Evolutionary conservation across 2,329 filamentous ascomycete genomes (phyloP), one percentile per base, ranked within the genome.

Genomic region (Kalmusia sp.): DNA sequence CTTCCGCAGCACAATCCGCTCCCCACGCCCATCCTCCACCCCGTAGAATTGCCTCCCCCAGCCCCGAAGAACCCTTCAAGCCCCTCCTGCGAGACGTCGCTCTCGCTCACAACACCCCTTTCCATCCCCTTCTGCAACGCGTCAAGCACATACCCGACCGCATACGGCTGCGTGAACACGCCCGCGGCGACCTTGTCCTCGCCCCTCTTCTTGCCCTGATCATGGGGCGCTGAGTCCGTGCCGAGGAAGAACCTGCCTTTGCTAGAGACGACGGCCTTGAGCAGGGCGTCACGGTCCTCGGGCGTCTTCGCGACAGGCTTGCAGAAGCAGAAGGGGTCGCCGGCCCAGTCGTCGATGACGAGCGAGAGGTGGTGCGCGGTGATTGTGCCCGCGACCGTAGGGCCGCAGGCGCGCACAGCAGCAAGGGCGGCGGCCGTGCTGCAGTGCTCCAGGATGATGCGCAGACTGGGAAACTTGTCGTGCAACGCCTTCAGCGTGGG

Each of bases 351-450:
- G 65, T 95, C 89, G 14, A 91, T 86, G 11, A 89, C 91, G 27
- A 97, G 82, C 62, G 85, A 92, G 19, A 96, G 80, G 68, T 96
- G 92, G 69, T 96, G 92, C 2, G 91, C 90, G 0, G 92, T 96
- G 61, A 96, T 92, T 8, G 90, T 93, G 3, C 83, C 88, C 0
- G 84, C 88, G 21, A 97, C 93, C 3, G 84, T 90, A 15, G 87
- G 84, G 0, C 92, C 91, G 67, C 92, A 96, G 12, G 84, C 79
- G 59, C 84, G 82, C 30, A 97, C 93, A 1, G 91, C 87, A 58
- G 89, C 85, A 4, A 96, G 80, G 0, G 92, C 93, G 1, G 89
- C 91, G 1, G 86, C 87, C 1, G 92, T 96, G 9, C 92, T 93
- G 80, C 91, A 96, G 77, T 97, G 93, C 78, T 97, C 91, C 40